A percentile compares a stretch with the other conserved stretches of the same genome.
Evolutionary conservation across 345 rosid species (phyloP).

Genomic region (Syzygium jambos): DNA sequence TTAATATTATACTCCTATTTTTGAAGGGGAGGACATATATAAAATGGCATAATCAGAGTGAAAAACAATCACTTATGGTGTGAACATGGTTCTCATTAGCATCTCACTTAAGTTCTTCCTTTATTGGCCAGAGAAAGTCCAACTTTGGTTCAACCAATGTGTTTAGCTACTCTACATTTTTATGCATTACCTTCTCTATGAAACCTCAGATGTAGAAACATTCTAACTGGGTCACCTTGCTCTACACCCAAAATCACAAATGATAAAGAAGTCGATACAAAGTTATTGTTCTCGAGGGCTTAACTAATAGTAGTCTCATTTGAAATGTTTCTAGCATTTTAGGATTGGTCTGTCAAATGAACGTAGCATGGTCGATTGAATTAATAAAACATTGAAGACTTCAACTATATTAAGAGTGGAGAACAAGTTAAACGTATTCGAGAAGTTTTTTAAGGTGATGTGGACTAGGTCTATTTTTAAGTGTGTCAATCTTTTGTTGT

Average conservation of each 20-base stretch:
- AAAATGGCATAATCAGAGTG: neutral
- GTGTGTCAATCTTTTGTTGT: neutral
- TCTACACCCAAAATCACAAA: neutral
- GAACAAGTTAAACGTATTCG: neutral
- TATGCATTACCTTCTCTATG: neutral
- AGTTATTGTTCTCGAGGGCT: neutral
- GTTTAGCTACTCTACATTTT: neutral
- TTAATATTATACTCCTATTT: neutral
- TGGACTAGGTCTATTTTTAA: neutral
- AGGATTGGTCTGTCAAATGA: neutral
- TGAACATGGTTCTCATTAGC: neutral
- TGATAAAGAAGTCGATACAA: neutral
- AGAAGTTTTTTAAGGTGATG: neutral
- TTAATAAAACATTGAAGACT: neutral
- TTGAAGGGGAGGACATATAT: neutral
- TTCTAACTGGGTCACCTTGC: neutral
- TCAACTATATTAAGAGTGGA: neutral
- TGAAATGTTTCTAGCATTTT: neutral
- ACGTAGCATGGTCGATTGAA: neutral
- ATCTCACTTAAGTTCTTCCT: neutral
- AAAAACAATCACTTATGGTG: neutral
- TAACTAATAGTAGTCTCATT: neutral
- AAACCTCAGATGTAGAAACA: neutral
- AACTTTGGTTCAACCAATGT: neutral
- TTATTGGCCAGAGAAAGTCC: neutral